A percentile compares a stretch with the other conserved stretches of the same genome.
These are phyloP conservation scores for Albifimbria verrucaria DNA, from an alignment of 2,329 filamentous ascomycete species.

Conservation along the genomic window DNA sequence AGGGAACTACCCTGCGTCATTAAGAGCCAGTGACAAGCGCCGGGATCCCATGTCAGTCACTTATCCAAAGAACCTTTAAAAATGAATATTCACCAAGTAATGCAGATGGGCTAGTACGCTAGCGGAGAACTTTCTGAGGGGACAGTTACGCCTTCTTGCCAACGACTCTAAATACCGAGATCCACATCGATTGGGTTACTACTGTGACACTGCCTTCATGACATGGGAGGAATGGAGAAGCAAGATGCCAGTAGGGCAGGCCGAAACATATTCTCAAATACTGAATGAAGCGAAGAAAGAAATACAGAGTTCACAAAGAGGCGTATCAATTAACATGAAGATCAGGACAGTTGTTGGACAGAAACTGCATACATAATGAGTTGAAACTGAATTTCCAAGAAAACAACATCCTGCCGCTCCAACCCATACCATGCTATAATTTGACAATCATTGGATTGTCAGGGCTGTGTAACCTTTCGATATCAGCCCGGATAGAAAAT, in stretches of 20 bases:
- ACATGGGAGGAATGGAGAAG: background rate
- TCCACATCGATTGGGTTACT: background rate
- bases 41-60: background rate
- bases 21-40: background rate
- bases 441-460: too few species aligned
- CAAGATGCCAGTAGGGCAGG: background rate
- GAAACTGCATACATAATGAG: too few species aligned
- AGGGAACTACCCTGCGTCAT: background rate
- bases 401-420: too few species aligned
- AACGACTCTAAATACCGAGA: background rate
- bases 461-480: too few species aligned
- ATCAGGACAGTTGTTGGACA: conserved; percentile 1
- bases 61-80: background rate
- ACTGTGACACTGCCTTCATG: background rate
- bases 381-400: too few species aligned
- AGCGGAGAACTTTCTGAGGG: background rate
- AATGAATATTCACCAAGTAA: too few species aligned
- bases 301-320: background rate
- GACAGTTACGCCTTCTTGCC: background rate
- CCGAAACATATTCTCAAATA: background rate
- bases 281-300: background rate
- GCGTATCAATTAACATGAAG: background rate
- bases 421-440: too few species aligned
- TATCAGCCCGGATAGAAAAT: too few species aligned
- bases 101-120: background rate